Evolutionary conservation across 768 basidiomycete genomes (phyloP), one percentile per base, ranked within the genome.

Genomic region (Russula ochroleuca): DNA sequence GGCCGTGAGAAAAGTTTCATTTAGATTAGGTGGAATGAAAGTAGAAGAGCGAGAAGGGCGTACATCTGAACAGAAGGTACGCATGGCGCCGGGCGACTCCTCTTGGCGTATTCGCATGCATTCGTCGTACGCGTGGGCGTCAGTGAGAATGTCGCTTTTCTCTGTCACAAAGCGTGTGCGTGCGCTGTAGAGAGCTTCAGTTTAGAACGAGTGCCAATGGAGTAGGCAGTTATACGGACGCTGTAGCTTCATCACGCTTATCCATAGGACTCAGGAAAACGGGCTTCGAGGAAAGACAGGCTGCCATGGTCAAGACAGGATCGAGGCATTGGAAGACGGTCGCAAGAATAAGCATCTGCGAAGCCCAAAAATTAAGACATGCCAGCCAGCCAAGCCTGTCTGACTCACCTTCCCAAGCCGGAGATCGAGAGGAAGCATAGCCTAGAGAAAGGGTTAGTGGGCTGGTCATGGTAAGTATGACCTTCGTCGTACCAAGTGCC

Each of bases 301-400:
- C 92, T 0, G 86, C 88, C 38, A 95, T 82, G 1, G 91, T 93
- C 35, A 95, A 78, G 14, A 92, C 79, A 2, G 92, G 91, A 59
- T 84, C 86, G 10, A 96, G 75, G 68, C 93, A 95, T 67, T 82
- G 82, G 77, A 98, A 94, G 51, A 95, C 81, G 6, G 86, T 82
- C 0, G 84, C 93, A 0, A 97, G 78, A 8, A 97, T 82, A 25
- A 98, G 83, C 90, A 98, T 95, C 90, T 90, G 63, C n/a, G 47
- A 4, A 37, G 43, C 5, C 25, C 65, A 49, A n/a, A 40, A 40
- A 33, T 38, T 28, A 57, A 40, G 45, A 59, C 11, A 15, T 17
- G 23, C 17, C 25, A 11, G n/a, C 3, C 55, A 17, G 5, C 1
- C 7, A 17, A 11, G 6, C 1, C 31, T 14, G 28, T 35, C 7